Evolutionary conservation across 106 monocot species (phyloP), one percentile per base, ranked within the genome.

Genomic region (Dioscorea zingiberensis): DNA sequence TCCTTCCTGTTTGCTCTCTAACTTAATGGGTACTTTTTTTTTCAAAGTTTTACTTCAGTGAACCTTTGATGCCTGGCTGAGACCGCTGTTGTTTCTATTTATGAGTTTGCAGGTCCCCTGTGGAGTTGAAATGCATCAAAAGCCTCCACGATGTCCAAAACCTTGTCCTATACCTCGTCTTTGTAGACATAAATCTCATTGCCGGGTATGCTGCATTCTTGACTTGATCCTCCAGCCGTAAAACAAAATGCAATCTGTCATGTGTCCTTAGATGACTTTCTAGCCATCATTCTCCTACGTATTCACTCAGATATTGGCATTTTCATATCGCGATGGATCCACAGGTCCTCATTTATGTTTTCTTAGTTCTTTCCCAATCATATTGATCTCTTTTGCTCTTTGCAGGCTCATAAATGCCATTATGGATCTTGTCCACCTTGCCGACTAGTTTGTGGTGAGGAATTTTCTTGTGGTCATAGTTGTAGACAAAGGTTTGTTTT

Each of bases 341-440:
- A 6, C 38, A 38, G 38, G 10, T 38, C 38, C 38, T 38, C 10
- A 38, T 38, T 38, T 38, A 38, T 6, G 10, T 8, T 38, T 38
- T 38, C 38, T 38, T n/a, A 8, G 38, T 10, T 38, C 10, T 38
- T 8, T 38, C 9, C 4, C 6, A 38, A 6, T 38, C 38, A 2
- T 6, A 8, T 10, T 38, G 38, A 38, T 38, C 38, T 38, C 10
- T 38, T 38, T 38, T 8, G 6, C 38, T 60, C 44, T 72, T 32
- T 64, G 15, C 74, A 95, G 95, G 76, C 79, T 21, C 95, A 95
- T 76, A 95, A 81, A 71, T 95, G 95, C 76, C 95, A 95, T 65
- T 95, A 95, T 81, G 95, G 95, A 79, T 76, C 91, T 70, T 95
- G 95, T 59, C 95, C 91, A 65, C 85, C 91, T 70, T 95, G 95